Evolutionary conservation across 495 filamentous ascomycete species (phyloP), one percentile per base, ranked within the genome.

Genomic region (Massariosphaeria phaeospora): DNA sequence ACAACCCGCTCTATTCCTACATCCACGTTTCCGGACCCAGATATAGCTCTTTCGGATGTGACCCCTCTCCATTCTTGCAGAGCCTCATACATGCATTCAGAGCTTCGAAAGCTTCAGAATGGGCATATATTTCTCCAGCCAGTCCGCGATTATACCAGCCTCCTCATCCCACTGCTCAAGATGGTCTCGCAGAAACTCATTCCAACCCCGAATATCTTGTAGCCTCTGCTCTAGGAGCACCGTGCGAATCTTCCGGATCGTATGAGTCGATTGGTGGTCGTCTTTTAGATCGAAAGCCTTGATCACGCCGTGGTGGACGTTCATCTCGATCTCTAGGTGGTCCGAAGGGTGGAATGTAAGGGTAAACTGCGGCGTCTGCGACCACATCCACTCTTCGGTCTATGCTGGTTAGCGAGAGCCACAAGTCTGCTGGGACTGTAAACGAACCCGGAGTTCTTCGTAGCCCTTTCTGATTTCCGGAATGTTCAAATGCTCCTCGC

Each of bases 341-440:
- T 31, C 27, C 20, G 13, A 11, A 18, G 21, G 15, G 2, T 9
- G 12, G n/a, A 40, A 0, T 13, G 26, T 31, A 9, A 59, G 23
- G 21, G 79, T 85, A 66, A 96, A 95, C 61, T 84, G 80, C 0
- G 90, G 90, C 17, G 90, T 96, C 67, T 95, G 88, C 2, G 76
- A 77, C 67, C 83, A 94, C 59, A 85, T 84, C 87, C 88, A 95
- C 11, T 85, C 82, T 4, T 70, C 64, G 0, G 86, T 88, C 80
- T 86, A 25, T 25, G 45, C 21, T 45, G 23, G 33, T 58, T 23
- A 53, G 57, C 36, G 48, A 40, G 44, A 55, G 36, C 8, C 29
- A 4, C 1, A 39, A 11, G 15, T 15, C 15, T 13, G 9, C n/a
- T 21, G 3, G 38, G 8, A 23, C 6, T 0, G 20, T 27, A 45